phyloP scores from a whole-genome alignment of 2,329 filamentous ascomycete species.

The Alternaria tenuissima region DNA sequence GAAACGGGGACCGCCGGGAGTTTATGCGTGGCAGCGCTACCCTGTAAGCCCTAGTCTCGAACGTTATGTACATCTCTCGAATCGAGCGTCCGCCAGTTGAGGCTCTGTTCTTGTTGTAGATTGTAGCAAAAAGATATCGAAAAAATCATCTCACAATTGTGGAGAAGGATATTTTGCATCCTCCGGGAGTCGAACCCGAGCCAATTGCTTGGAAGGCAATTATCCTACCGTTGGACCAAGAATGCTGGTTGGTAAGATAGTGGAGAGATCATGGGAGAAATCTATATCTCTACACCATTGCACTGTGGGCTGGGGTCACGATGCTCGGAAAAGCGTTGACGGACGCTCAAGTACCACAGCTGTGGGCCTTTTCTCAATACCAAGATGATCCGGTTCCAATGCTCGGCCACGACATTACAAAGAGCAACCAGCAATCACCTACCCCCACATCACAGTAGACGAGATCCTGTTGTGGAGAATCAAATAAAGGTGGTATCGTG shows the following conservation, averaged over 20 bases:
- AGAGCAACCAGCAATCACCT: constrained; percentile 49
- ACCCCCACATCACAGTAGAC: constrained; percentile 56
- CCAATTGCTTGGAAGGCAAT: no score
- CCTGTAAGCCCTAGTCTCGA: no score
- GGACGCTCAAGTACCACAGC: constrained; percentile 49
- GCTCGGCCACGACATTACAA: constrained; percentile 33
- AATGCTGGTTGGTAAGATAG: constrained; percentile 27
- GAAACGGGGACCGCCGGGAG: no score
- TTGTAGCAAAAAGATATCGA: no score
- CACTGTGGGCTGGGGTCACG: constrained; percentile 61
- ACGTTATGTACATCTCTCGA: no score
- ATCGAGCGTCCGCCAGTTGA: no score
- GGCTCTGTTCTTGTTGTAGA: no score
- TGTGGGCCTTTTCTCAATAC: constrained; percentile 27
- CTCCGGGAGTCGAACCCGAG: no score
- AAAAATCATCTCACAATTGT: no score
- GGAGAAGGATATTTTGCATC: no score
- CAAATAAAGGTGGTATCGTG: constrained; percentile 43
- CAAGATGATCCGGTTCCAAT: constrained; percentile 32
- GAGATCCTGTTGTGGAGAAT: constrained; percentile 58
- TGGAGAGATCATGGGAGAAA: constrained; percentile 50
- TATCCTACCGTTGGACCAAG: no score
- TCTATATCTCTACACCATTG: constrained; percentile 55
- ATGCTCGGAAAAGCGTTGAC: constrained; percentile 58
- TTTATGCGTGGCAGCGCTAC: no score